These are phyloP conservation scores for Diaporthe australafricana DNA, from an alignment of 2,329 filamentous ascomycete genomes.

Conservation along the genomic window DNA sequence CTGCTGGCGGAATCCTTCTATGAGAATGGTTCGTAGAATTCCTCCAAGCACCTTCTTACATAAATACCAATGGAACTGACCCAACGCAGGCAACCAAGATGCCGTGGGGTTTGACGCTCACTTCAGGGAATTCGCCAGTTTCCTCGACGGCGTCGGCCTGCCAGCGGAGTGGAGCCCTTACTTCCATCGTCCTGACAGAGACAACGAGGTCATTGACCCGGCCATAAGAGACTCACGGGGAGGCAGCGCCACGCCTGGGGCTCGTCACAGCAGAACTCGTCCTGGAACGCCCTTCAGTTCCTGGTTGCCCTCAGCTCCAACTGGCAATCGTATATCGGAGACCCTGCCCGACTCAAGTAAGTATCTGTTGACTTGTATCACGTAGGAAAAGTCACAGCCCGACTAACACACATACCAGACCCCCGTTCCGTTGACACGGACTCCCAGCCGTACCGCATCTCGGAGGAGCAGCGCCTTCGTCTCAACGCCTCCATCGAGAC, in stretches of 20 bases:
- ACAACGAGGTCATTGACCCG: constrained; percentile 4
- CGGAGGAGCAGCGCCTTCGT: constrained; percentile 5
- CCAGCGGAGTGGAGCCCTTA: constrained; percentile 16
- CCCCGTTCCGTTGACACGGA: not conserved
- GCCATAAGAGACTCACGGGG: not conserved
- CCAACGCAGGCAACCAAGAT: not conserved
- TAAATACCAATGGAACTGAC: not conserved
- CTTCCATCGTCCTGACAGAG: not conserved
- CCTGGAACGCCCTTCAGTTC: constrained; percentile 15
- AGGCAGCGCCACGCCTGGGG: not conserved
- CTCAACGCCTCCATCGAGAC: not conserved
- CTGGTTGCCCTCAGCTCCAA: constrained; percentile 7
- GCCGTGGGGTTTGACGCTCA: not conserved
- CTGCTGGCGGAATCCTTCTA: constrained; percentile 9
- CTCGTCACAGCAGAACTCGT: not conserved
- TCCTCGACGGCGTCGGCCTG: constrained; percentile 1
- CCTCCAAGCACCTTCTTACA: no score
- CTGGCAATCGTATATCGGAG: constrained; percentile 14
- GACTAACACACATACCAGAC: not conserved
- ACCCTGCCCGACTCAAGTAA: not conserved
- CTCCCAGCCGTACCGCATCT: not conserved
- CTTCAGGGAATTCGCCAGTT: constrained; percentile 12
- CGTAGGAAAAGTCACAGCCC: not conserved
- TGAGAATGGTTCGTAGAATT: not conserved
- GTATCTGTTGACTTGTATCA: not conserved